Evolutionary conservation across 163 green algal species (phyloP).

Genomic region (Prototheca wickerhamii): DNA sequence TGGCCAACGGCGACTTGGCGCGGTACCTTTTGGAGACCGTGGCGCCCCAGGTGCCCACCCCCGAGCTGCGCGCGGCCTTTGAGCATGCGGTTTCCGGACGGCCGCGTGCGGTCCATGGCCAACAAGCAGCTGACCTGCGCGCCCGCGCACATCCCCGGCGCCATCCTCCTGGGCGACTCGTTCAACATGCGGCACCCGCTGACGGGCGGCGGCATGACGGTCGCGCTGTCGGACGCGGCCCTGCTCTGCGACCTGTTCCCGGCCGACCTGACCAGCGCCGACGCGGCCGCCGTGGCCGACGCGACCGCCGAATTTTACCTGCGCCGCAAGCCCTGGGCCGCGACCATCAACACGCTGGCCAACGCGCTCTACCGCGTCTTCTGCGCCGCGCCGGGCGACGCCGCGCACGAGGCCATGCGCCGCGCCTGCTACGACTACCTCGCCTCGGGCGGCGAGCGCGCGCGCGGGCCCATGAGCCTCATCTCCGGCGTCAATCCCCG

Average conservation of each 20-base stretch:
- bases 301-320: slow-evolving; percentile 86
- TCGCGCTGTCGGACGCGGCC: slow-evolving; percentile 73
- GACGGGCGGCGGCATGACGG: slow-evolving; percentile 93
- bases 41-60: slow-evolving; percentile 67
- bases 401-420: slow-evolving; percentile 90
- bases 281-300: slow-evolving; percentile 48
- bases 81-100: slow-evolving; percentile 54
- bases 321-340: slow-evolving; percentile 76
- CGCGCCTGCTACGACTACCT: slow-evolving; percentile 98
- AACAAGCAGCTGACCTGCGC: slow-evolving; percentile 84
- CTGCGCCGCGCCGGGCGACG: neutral
- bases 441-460: slow-evolving; percentile 68
- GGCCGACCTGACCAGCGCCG: slow-evolving; percentile 60
- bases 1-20: slow-evolving; percentile 34
- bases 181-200: slow-evolving; percentile 99
- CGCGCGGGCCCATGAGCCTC: slow-evolving; percentile 65
- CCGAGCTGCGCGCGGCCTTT: slow-evolving; percentile 62
- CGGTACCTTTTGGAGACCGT: slow-evolving; percentile 41
- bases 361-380: slow-evolving; percentile 81
- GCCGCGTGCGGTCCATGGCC: slow-evolving; percentile 70
- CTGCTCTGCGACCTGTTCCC: slow-evolving; percentile 88
- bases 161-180: slow-evolving; percentile 90
- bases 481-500: slow-evolving; percentile 72
- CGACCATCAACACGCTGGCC: slow-evolving; percentile 98
- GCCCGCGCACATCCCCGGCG: slow-evolving; percentile 75